Percentiles rank a stretch among this genome's conserved stretches.
Conservation (phyloP, 495 filamentous ascomycete genomes). For the Echria macrotheca region DNA sequence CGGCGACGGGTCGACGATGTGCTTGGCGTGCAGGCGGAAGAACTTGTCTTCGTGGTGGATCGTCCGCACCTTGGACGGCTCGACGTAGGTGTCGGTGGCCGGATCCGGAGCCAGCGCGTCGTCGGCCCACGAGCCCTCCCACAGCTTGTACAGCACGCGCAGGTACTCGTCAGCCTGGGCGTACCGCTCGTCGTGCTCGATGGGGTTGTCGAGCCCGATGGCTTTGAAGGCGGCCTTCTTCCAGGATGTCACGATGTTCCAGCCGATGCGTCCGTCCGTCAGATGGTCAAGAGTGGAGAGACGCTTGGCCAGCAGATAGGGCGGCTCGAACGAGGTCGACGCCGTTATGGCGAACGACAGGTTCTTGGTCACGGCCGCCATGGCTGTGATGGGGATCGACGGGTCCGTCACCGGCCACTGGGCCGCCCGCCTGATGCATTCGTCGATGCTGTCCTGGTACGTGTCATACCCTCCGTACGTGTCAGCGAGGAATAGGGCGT, state of each 20-base stretch:
- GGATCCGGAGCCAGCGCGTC: conserved; percentile 47
- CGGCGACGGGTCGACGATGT: conserved; percentile 56
- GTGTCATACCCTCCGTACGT: conserved; percentile 53
- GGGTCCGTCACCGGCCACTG: conserved; percentile 54
- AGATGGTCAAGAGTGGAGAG: conserved; percentile 62
- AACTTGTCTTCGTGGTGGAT: conserved; percentile 58
- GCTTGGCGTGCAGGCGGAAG: conserved; percentile 45
- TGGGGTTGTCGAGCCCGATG: conserved; percentile 50
- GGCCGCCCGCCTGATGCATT: conserved; percentile 39
- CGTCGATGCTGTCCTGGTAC: conserved; percentile 51
- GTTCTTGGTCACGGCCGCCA: conserved; percentile 53
- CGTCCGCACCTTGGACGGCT: conserved; percentile 50
- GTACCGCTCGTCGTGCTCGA: conserved; percentile 60
- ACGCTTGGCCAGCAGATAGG: conserved; percentile 53
- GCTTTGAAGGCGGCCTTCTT: conserved; percentile 55
- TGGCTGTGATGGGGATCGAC: conserved; percentile 46
- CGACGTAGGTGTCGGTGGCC: conserved; percentile 46
- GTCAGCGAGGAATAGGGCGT: conserved; percentile 57
- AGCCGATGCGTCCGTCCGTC: conserved; percentile 53
- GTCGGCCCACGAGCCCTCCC: conserved; percentile 57
- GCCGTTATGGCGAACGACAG: conserved; percentile 51
- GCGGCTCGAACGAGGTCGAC: conserved; percentile 55
- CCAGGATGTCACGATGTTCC: conserved; percentile 63
- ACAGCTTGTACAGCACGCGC: conserved; percentile 52
- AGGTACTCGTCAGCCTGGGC: conserved; percentile 57